Conservation (phyloP, 331 rosid species). For the Malus hybrid region DNA sequence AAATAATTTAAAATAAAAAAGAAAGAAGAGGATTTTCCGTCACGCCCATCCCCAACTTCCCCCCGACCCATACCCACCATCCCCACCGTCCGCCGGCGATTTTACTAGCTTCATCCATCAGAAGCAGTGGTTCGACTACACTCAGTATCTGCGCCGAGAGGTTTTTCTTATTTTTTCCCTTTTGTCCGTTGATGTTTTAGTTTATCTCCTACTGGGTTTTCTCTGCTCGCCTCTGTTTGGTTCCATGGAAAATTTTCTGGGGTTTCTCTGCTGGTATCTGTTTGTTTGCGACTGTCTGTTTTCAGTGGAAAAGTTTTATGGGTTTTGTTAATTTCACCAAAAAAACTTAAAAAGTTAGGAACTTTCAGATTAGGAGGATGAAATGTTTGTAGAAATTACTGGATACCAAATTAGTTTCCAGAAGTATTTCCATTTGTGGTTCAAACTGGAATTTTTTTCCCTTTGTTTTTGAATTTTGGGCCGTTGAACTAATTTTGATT, state of each 20-base stretch:
- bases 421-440: neutral
- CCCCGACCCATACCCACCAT: too few species aligned
- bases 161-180: slow-evolving; percentile 11
- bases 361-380: neutral
- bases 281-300: neutral
- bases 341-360: neutral
- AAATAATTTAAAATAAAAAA: too few species aligned
- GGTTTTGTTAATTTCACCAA: neutral
- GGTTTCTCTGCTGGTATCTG: neutral
- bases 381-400: neutral
- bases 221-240: too few species aligned
- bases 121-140: slow-evolving; percentile 36
- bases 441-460: neutral
- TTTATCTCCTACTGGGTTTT: neutral
- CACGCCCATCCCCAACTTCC: too few species aligned
- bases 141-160: slow-evolving; percentile 40
- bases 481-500: neutral
- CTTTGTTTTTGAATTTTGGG: neutral
- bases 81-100: too few species aligned
- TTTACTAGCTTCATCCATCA: neutral
- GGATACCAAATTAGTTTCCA: neutral
- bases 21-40: too few species aligned
- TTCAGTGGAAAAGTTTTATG: neutral
- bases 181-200: neutral
- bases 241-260: neutral